Percentiles rank a stretch among this genome's conserved stretches.
Evolutionary conservation across 192 early-diverging fungal species (phyloP).

Genomic region (Backusella westeae): DNA sequence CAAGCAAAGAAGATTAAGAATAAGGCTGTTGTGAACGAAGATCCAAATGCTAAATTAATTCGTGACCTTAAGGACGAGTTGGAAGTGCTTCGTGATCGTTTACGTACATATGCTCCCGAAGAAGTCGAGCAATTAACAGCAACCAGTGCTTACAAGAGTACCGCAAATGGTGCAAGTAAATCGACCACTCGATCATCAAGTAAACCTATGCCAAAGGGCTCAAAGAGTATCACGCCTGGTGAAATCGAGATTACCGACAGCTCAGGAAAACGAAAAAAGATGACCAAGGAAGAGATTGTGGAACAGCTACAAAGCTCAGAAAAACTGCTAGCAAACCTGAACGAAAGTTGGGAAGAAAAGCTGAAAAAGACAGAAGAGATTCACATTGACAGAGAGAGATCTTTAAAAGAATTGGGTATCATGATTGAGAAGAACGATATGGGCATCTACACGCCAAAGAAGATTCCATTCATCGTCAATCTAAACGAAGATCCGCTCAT

Average conservation of each 20-base stretch:
- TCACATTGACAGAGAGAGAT: slow-evolving; percentile 55
- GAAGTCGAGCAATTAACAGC: slow-evolving; percentile 35
- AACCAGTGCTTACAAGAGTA: slow-evolving; percentile 16
- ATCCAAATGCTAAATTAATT: slow-evolving; percentile 62
- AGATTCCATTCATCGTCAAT: slow-evolving; percentile 71
- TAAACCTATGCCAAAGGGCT: background rate
- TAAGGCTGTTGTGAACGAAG: slow-evolving; percentile 78
- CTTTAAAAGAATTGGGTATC: slow-evolving; percentile 67
- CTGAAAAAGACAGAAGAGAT: slow-evolving; percentile 61
- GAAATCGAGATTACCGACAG: slow-evolving; percentile 30
- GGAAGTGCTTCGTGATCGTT: slow-evolving; percentile 44
- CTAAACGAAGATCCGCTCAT: slow-evolving; percentile 75
- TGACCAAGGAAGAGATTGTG: slow-evolving; percentile 45
- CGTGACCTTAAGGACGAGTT: slow-evolving; percentile 75
- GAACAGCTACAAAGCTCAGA: slow-evolving; percentile 72
- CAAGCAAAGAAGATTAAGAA: slow-evolving; percentile 83
- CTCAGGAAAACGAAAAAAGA: slow-evolving; percentile 26
- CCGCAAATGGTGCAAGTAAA: background rate
- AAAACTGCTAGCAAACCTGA: slow-evolving; percentile 72
- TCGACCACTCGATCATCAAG: background rate
- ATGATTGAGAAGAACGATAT: slow-evolving; percentile 52
- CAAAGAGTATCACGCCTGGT: slow-evolving; percentile 5
- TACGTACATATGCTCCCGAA: slow-evolving; percentile 39
- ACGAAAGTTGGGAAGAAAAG: slow-evolving; percentile 75
- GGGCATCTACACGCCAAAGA: slow-evolving; percentile 64